Base-by-base conservation (phyloP, 2,329 filamentous ascomycete genomes). In the Colletotrichum trifolii region DNA sequence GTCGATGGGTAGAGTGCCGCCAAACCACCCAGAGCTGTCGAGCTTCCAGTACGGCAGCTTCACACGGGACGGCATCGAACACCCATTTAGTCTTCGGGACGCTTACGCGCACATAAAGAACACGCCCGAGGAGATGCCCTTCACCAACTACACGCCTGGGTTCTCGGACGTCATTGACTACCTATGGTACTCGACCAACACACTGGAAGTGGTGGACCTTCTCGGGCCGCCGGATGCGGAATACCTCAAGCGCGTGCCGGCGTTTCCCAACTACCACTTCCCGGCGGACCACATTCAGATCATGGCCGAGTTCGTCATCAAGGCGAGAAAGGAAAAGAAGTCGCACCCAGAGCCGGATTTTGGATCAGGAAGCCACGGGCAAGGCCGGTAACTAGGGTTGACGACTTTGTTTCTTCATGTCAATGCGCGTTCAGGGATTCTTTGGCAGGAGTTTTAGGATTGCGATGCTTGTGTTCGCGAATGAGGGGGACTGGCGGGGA, bases 81-180 rank as follows among this genome's bases (percentile, higher is more conserved):
- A 99, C 77, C 94, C 94, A 0, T 99, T 98, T 82, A 95, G 91
- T 73, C 83, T 99, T 69, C 93, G 96, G 73, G 97, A 96, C 25
- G 90, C 94, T 3, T 99, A 99, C 77, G 87, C 88, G 40, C 87
- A 91, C 68, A 90, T 97, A 56, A 91, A 91, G 68, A 91, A 95
- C 74, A 89, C 96, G 40, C 89, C 90, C 7, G 91, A 94, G 63
- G 93, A 97, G 75, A 82, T 98, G 71, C 89, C 89, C 5, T 99
- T 97, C 77, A 99, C 96, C 50, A 99, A 99, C 79, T 99, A 98
- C 79, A 96, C 94, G 12, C 94, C 96, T 1, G 89, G 89, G n/a
- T 99, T 97, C 79, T 87, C 88, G 55, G 94, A 94, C 67, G 92
- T 96, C 62, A 91, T 99, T 70, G 96, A 99, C 76, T 97, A 98